Evolutionary conservation across 345 rosid genomes (phyloP), one percentile per base, ranked within the genome.

Genomic region (Salix brachista): DNA sequence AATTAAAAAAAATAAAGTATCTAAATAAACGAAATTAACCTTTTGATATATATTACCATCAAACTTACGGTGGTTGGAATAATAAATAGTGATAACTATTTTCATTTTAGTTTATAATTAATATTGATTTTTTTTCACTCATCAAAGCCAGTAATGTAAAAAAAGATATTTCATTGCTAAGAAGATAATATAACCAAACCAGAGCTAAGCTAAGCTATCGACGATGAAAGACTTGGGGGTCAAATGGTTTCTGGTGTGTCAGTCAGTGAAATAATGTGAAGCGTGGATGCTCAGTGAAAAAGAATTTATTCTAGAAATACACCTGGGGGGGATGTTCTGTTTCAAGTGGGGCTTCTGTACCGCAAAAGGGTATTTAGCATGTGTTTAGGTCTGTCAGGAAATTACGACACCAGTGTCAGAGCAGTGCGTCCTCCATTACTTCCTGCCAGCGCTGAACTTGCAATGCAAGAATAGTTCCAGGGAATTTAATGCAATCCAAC

Each of bases 361-460:
- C 6, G 48, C 83, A 79, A 74, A 81, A 48, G 34, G 83, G 58
- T 70, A 72, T n/a, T 72, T 80, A 70, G 87, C 83, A 82, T 83
- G 85, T 83, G 89, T 88, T 78, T 16, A 80, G 73, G 77, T 32
- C 85, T 81, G 85, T 42, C 83, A 79, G 75, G 80, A 41, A 83
- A 74, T 73, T 65, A 75, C 67, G 73, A 60, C 81, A 54, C 41
- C 72, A 73, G 75, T 77, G 82, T 67, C 76, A 70, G 62, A 65
- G 74, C 28, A 34, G 72, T 64, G 77, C 80, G 72, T 44, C 76
- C 80, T 70, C 37, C 76, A 71, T 56, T 67, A 64, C 71, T 23
- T 58, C 75, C 83, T 85, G 84, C 75, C 82, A 70, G 73, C 66
- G 69, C 80, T 85, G 73, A 68, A n/a, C 81, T 78, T 79, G 74